Evolutionary conservation across 2,329 filamentous ascomycete species (phyloP).

Genomic region (Diaporthe caulivora): DNA sequence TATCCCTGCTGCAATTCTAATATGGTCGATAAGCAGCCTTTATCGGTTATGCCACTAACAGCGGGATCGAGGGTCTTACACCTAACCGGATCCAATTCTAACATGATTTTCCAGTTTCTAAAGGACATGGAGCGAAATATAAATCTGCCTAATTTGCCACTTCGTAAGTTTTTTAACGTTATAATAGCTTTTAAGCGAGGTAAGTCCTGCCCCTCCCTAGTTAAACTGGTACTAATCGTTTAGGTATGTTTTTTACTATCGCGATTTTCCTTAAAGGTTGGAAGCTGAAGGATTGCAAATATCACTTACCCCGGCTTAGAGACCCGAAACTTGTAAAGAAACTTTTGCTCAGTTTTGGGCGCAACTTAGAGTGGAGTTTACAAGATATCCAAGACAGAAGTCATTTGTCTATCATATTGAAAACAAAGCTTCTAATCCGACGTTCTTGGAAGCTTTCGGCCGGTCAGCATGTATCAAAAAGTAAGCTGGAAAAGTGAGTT

Average conservation of each 20-base stretch:
- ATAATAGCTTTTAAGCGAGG: neutral
- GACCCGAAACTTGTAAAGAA: neutral
- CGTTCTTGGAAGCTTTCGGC: neutral
- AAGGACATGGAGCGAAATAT: neutral
- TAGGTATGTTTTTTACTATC: constrained; percentile 7
- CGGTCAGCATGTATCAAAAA: neutral
- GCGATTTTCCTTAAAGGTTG: constrained; percentile 6
- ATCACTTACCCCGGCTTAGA: neutral
- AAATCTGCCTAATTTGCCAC: neutral
- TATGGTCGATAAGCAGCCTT: no score
- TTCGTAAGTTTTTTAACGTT: neutral
- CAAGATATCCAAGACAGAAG: neutral
- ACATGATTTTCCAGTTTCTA: neutral
- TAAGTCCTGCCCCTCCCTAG: neutral
- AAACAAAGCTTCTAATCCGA: neutral
- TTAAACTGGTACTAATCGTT: neutral
- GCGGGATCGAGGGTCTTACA: neutral
- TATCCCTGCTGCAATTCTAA: neutral
- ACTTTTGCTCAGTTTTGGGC: neutral
- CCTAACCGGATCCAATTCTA: neutral
- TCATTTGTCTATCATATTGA: neutral
- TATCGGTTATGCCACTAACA: neutral
- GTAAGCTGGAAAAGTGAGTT: neutral
- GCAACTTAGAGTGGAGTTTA: neutral
- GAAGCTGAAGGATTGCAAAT: neutral